Base-by-base conservation (phyloP, 176 grass and related monocot genomes). In the Carex scoparia region DNA sequence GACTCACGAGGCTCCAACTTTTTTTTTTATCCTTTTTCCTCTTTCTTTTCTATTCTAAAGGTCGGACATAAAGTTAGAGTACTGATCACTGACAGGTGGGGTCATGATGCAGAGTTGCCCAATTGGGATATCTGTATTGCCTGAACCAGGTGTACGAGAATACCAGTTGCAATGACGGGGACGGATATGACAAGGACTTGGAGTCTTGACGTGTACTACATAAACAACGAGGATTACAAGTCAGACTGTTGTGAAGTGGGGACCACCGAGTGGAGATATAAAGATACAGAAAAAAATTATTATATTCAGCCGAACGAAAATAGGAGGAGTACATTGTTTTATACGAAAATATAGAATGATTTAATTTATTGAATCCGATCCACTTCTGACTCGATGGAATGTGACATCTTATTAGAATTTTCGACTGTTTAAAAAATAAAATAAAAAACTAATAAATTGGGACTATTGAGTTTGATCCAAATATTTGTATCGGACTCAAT, bases 161-260 rank as follows among this genome's bases (percentile, higher is more conserved):
- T 51, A 51, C 48, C 48, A 51, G 48, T 51, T 51, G 48, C 10
- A 51, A 54, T 3, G 16, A 77, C 42, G 27, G n/a, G 13, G 38
- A 77, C 61, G 3, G 7, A 46, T 46, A 46, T 5, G 44, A 46
- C 42, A 51, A 30, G 13, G 38, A 77, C 61, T 28, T 9, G 38
- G 44, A 7, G 42, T 51, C 72, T 77, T 77, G 72, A 35, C 72
- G 72, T 77, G 72, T 77, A 77, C 38, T 51, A 27, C 40, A 56
- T 77, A 54, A 77, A 55, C 23, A 28, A 51, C n/a, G 9, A 77
- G 8, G 42, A 77, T 27, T 54, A 19, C 72, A 77, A 31, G 72
- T 32, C 72, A 77, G 38, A 49, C 49, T 10, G 61, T 63, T 63
- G 23, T 23, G 7, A 63, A 9, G 61, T 63, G 19, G 61, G 61